phyloP scores from a whole-genome alignment of 139 green algal species.

The Chlamydomonas sp. region DNA sequence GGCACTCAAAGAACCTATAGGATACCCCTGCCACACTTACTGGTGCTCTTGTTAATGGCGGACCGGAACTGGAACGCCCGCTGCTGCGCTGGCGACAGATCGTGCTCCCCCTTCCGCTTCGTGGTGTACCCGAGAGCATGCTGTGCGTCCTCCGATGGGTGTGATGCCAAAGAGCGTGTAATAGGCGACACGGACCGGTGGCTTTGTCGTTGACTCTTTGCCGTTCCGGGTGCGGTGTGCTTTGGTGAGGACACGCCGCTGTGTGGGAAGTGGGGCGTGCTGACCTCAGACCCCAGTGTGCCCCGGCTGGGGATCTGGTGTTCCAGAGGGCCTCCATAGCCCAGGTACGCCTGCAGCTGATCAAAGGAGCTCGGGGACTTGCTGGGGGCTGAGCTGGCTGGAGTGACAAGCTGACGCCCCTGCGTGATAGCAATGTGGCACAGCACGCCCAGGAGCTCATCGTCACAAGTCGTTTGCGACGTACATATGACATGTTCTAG shows the following conservation, averaged over 20 bases:
- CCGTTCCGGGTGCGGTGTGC: too few species aligned
- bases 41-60: conserved; percentile 41
- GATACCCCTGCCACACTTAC: background rate
- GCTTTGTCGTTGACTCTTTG: too few species aligned
- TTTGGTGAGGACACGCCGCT: too few species aligned
- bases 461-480: too few species aligned
- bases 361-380: background rate
- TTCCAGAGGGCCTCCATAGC: background rate
- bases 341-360: conserved; percentile 15
- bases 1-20: too few species aligned
- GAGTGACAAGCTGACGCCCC: background rate
- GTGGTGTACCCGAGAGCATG: conserved; percentile 20
- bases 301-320: background rate
- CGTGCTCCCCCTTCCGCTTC: conserved; percentile 32
- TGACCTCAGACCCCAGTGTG: too few species aligned
- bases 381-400: background rate
- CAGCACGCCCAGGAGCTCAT: too few species aligned
- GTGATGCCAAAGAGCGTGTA: background rate
- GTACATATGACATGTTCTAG: too few species aligned
- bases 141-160: conserved; percentile 3
- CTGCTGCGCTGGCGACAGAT: conserved; percentile 42
- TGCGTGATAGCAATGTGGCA: too few species aligned
- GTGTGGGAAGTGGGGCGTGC: too few species aligned
- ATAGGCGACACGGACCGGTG: background rate
- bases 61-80: conserved; percentile 37